Evolutionary conservation across 176 grass and related monocot genomes (phyloP).

Genomic region (Oryza rufipogon): DNA sequence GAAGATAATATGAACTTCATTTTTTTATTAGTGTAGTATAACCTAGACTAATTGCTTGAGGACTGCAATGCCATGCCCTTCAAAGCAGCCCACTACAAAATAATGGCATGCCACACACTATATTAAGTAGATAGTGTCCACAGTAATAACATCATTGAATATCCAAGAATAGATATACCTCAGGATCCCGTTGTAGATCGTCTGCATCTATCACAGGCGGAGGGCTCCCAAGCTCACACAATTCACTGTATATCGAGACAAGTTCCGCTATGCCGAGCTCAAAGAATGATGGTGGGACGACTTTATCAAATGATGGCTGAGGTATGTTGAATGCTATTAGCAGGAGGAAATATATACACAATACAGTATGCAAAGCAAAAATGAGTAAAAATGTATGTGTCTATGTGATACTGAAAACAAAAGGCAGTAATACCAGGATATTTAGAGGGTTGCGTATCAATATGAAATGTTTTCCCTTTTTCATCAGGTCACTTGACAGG

Average conservation of each 20-base stretch:
- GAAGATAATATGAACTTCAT: neutral
- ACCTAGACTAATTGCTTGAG: constrained; percentile 19
- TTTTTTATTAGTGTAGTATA: constrained; percentile 18
- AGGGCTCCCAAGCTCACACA: constrained; percentile 68
- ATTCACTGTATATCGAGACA: constrained; percentile 86
- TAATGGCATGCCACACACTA: neutral
- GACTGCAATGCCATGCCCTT: constrained; percentile 20
- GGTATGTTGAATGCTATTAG: constrained; percentile 39
- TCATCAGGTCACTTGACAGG: constrained; percentile 74
- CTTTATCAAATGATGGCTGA: constrained; percentile 92
- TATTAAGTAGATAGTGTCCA: neutral
- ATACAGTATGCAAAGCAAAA: constrained; percentile 1
- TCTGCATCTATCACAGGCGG: constrained; percentile 96
- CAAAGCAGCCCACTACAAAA: constrained; percentile 21
- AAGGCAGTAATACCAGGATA: constrained; percentile 69
- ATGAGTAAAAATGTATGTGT: constrained; percentile 1
- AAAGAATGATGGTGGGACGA: constrained; percentile 77
- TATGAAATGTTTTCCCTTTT: constrained; percentile 97
- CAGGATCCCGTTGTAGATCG: constrained; percentile 74
- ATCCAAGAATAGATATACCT: constrained; percentile 58
- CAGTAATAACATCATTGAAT: constrained; percentile 17
- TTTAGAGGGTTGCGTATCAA: constrained; percentile 88
- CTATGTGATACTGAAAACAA: neutral
- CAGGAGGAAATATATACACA: neutral
- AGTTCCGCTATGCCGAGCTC: constrained; percentile 89